Percentiles rank a stretch among this genome's conserved stretches.
phyloP scores from a whole-genome alignment of 2,329 filamentous ascomycete species.

The Cercospora sp. region DNA sequence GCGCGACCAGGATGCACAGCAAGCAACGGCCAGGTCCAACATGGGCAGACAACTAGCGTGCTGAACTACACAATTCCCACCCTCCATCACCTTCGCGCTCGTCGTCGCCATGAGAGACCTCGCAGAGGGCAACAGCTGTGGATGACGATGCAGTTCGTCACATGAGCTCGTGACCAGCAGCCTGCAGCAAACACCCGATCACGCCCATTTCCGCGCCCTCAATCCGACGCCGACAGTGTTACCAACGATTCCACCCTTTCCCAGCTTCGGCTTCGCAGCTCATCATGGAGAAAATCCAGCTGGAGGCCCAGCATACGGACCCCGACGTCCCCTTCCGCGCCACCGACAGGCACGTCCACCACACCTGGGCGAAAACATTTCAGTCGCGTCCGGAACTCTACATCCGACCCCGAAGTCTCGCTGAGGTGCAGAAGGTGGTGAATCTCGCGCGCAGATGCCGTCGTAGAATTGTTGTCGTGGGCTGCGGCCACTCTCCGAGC shows the following conservation, averaged over 20 bases:
- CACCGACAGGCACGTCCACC: slow-evolving; percentile 70
- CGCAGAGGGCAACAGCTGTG: slow-evolving; percentile 7
- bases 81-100: not conserved
- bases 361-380: slow-evolving; percentile 94
- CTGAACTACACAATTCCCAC: not conserved
- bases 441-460: slow-evolving; percentile 78
- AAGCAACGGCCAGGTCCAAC: not conserved
- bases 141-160: not conserved
- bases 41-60: not conserved
- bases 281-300: slow-evolving; percentile 23
- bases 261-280: not conserved
- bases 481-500: slow-evolving; percentile 88
- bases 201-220: not conserved
- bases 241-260: not conserved
- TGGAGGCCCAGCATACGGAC: slow-evolving; percentile 60
- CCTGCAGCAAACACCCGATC: not conserved
- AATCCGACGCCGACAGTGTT: not conserved
- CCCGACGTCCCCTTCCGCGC: slow-evolving; percentile 75
- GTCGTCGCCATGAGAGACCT: slow-evolving; percentile 1
- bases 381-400: slow-evolving; percentile 87
- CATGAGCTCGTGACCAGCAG: slow-evolving; percentile 5
- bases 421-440: slow-evolving; percentile 81
- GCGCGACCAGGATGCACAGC: not conserved
- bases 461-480: slow-evolving; percentile 80
- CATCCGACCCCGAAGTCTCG: slow-evolving; percentile 75